A percentile compares a stretch with the other conserved stretches of the same genome.
phyloP scores from a whole-genome alignment of 305 asterid genomes.

The Ajuga reptans region DNA sequence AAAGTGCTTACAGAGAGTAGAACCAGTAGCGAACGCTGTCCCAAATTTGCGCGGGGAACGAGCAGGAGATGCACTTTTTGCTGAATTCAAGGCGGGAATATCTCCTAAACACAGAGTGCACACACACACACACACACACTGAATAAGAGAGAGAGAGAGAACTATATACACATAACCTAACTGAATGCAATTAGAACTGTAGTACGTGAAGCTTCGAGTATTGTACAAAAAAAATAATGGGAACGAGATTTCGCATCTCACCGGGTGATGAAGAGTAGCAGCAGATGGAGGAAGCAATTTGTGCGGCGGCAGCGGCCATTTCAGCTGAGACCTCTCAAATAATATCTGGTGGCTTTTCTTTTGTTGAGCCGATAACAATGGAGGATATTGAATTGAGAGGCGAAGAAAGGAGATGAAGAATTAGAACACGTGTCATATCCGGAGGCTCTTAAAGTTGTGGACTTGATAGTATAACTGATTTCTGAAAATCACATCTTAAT shows the following conservation, averaged over 20 bases:
- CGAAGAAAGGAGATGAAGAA: constrained; percentile 10
- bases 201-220: constrained; percentile 1
- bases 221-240: neutral
- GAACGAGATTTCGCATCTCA: neutral
- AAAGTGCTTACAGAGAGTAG: constrained; percentile 24
- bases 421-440: constrained; percentile 28
- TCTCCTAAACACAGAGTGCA: neutral
- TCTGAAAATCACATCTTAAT: no score
- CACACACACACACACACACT: no score
- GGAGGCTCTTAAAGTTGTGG: neutral
- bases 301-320: constrained; percentile 22
- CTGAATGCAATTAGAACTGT: neutral
- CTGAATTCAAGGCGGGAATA: neutral
- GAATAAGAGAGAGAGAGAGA: neutral
- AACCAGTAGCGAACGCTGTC: constrained; percentile 27
- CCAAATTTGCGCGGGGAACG: constrained; percentile 20
- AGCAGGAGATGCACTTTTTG: constrained; percentile 10
- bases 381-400: neutral
- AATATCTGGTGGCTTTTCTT: neutral
- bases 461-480: neutral
- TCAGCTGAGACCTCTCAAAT: neutral
- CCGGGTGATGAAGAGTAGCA: constrained; percentile 20
- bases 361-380: neutral
- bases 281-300: constrained; percentile 19
- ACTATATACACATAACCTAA: neutral